Base-by-base conservation (phyloP, 2,329 filamentous ascomycete genomes). In the Nannizziopsis barbatae region DNA sequence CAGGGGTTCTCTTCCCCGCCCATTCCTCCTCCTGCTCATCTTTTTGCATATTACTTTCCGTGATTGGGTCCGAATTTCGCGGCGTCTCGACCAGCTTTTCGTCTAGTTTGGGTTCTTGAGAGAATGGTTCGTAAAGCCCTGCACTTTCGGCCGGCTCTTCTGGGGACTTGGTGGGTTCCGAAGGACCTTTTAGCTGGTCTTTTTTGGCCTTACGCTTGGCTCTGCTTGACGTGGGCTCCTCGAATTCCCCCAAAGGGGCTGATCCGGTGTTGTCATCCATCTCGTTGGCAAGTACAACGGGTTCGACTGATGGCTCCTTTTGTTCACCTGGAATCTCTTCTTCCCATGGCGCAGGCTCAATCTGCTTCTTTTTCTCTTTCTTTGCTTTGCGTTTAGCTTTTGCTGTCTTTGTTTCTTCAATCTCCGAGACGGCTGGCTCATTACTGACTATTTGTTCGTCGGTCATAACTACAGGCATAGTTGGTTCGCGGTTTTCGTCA, bases 121-220 rank as follows among this genome's bases (percentile, higher is more conserved):
- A 14, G 22, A 3, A 12, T 18, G 42, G 36, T 7, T 8, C 27
- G 9, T 50, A 39, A 32, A 20, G 2, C 6, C 38, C 18, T 35
- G 30, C 22, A 17, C 11, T 17, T 46, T 43, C 32, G 17, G 17
- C 14, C 3, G 15, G n/a, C 11, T 31, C 15, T 36, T 51, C 37
- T 20, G 27, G 20, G 11, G 11, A 30, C 27, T 42, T 31, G 32
- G 43, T 36, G 3, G 12, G 15, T 14, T 45, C 35, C 9, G 30
- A 36, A 37, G 15, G 50, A 17, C 51, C 51, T 36, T 59, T 61
- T 51, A 60, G 64, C 52, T 65, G 66, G 27, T 70, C 67, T 50
- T 74, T 73, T 54, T 74, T 74, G 9, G 62, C 68, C 54, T 73
- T 75, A 56, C 71, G 68, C 52, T 68, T 71, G 49, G 59, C 58